A percentile compares a stretch with the other conserved stretches of the same genome.
Evolutionary conservation across 2,329 filamentous ascomycete genomes (phyloP).

Genomic region (Lachnellula subtilissima): DNA sequence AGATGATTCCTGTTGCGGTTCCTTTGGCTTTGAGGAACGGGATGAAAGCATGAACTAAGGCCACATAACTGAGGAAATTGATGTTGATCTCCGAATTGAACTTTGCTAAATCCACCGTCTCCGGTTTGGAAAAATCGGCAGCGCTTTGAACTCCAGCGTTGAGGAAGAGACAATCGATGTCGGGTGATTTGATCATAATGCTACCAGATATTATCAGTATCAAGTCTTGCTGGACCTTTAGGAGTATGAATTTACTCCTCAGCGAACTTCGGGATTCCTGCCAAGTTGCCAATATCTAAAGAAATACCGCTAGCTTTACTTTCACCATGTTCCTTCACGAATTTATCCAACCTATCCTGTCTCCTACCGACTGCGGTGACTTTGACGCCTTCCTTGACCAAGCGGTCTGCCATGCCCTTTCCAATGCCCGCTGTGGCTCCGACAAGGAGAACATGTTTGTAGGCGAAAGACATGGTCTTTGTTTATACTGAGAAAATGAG

Average conservation of each 20-base stretch:
- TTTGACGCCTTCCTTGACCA: constrained; percentile 41
- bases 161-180: constrained; percentile 52
- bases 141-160: constrained; percentile 52
- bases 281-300: constrained; percentile 45
- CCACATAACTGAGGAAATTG: constrained; percentile 40
- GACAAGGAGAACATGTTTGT: constrained; percentile 51
- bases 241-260: constrained; percentile 7
- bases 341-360: constrained; percentile 44
- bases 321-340: constrained; percentile 41
- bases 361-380: constrained; percentile 53
- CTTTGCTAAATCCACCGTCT: constrained; percentile 34
- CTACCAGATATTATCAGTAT: constrained; percentile 1
- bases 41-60: constrained; percentile 36
- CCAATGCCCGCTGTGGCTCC: constrained; percentile 53
- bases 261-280: constrained; percentile 39
- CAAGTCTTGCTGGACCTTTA: not conserved
- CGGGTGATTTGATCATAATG: constrained; percentile 38
- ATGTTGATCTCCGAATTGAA: constrained; percentile 37
- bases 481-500: not conserved
- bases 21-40: constrained; percentile 28
- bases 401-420: constrained; percentile 38
- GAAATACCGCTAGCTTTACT: constrained; percentile 36
- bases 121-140: constrained; percentile 43
- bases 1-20: constrained; percentile 14
- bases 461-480: constrained; percentile 45